Conservation (phyloP, 257 asterid species). For the Verbena officinalis region DNA sequence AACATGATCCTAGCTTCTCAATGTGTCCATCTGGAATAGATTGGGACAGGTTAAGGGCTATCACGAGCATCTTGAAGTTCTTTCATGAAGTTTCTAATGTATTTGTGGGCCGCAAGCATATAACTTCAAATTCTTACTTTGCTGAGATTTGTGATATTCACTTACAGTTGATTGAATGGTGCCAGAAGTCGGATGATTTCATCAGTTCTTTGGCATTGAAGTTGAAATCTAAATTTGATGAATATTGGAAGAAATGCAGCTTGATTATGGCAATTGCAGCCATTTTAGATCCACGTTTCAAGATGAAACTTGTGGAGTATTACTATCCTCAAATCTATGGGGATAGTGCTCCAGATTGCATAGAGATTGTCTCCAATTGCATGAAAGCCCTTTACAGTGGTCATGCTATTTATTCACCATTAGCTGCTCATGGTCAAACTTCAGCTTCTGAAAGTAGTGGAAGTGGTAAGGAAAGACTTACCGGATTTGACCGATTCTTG, state of each 20-base stretch:
- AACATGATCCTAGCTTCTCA: conserved; percentile 61
- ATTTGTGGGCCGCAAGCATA: conserved; percentile 65
- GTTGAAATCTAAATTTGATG: conserved; percentile 81
- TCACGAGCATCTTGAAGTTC: conserved; percentile 71
- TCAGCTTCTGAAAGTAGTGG: conserved; percentile 52
- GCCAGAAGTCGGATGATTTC: conserved; percentile 84
- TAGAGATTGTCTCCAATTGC: conserved; percentile 76
- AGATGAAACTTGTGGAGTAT: conserved; percentile 87
- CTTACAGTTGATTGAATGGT: conserved; percentile 85
- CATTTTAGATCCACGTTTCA: conserved; percentile 83
- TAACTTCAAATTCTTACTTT: conserved; percentile 79
- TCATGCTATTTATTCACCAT: conserved; percentile 69
- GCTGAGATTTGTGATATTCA: conserved; percentile 90
- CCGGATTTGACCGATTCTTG: conserved; percentile 74
- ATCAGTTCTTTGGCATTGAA: conserved; percentile 80
- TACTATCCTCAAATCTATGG: conserved; percentile 88
- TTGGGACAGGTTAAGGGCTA: conserved; percentile 77
- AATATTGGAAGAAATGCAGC: conserved; percentile 98
- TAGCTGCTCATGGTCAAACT: conserved; percentile 56
- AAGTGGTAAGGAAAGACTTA: conserved; percentile 59
- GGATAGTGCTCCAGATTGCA: conserved; percentile 60
- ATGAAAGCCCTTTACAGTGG: conserved; percentile 88
- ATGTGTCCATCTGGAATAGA: conserved; percentile 61
- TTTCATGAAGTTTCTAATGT: conserved; percentile 74
- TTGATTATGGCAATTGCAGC: conserved; percentile 96